These are phyloP conservation scores for Saturnispora silvae DNA, from an alignment of 805 yeast genomes.

Conservation along the genomic window DNA sequence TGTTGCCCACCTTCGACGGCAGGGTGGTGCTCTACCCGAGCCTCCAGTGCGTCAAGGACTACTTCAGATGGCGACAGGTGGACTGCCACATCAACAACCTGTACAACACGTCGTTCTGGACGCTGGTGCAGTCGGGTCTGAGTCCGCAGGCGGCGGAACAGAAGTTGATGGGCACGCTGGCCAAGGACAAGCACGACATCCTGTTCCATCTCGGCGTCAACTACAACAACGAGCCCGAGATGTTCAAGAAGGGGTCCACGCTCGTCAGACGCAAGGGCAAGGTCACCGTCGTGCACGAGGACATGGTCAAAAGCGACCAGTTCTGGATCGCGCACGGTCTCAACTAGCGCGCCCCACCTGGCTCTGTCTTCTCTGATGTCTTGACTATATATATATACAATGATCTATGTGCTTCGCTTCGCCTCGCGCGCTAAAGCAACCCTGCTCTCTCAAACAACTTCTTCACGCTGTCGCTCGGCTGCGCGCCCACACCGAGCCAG, in stretches of 20 bases:
- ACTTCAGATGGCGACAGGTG: constrained; percentile 89
- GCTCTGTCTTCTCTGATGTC: too few species aligned
- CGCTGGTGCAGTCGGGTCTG: constrained; percentile 62
- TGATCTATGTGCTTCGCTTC: too few species aligned
- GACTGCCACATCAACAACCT: constrained; percentile 94
- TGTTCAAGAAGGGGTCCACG: constrained; percentile 75
- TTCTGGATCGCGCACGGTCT: constrained; percentile 53
- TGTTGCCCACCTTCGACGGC: constrained; percentile 84
- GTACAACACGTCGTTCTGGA: constrained; percentile 92
- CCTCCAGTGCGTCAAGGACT: constrained; percentile 52
- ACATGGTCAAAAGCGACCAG: constrained; percentile 49
- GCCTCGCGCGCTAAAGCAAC: too few species aligned
- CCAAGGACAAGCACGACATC: constrained; percentile 84
- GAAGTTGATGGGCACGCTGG: constrained; percentile 61
- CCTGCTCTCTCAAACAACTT: constrained; percentile 73
- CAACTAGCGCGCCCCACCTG: too few species aligned
- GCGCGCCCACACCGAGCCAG: constrained; percentile 97
- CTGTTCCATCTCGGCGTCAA: constrained; percentile 76
- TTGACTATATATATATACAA: background rate
- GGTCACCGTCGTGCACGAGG: constrained; percentile 29
- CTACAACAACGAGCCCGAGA: constrained; percentile 83
- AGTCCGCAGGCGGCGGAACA: constrained; percentile 76
- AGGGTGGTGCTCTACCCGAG: constrained; percentile 82
- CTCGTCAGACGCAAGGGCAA: constrained; percentile 48
- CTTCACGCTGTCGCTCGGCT: constrained; percentile 74